A percentile compares a stretch with the other conserved stretches of the same genome.
Conservation (phyloP, 345 rosid genomes). For the Zanthoxylum bungeanum region DNA sequence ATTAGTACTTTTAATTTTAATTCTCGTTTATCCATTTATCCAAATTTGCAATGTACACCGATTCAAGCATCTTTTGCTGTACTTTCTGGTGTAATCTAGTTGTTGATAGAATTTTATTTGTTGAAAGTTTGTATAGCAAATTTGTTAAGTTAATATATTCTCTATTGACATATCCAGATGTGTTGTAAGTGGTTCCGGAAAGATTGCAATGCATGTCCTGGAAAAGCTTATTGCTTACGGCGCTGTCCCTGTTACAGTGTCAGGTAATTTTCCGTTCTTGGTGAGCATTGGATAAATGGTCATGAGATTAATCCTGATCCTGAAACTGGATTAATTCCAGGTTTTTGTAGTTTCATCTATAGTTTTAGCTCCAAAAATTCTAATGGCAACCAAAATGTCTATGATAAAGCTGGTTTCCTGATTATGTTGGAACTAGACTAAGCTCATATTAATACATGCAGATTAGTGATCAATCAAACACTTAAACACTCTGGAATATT, state of each 20-base stretch:
- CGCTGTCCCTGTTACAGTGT: constrained; percentile 84
- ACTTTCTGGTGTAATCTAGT: not conserved
- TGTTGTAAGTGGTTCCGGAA: constrained; percentile 94
- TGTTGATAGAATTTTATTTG: not conserved
- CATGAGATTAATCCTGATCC: not conserved
- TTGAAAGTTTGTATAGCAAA: not conserved
- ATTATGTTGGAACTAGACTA: not conserved
- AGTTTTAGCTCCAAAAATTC: constrained; percentile 1
- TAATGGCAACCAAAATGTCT: not conserved
- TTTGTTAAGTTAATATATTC: constrained; percentile 13
- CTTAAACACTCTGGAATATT: constrained; percentile 2
- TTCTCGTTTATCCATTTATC: not conserved
- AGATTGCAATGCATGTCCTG: constrained; percentile 97
- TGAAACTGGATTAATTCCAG: constrained; percentile 3
- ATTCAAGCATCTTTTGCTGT: not conserved
- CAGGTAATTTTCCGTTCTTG: constrained; percentile 46
- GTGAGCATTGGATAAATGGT: not conserved
- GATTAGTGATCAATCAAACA: not conserved
- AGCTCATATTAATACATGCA: not conserved
- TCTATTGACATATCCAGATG: constrained; percentile 47
- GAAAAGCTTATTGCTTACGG: constrained; percentile 98
- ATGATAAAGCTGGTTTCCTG: not conserved
- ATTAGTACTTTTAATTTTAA: not conserved
- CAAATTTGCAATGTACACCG: not conserved
- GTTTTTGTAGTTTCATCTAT: not conserved